Evolutionary conservation across 257 asterid species (phyloP).

Genomic region (Forsythia viridissima): DNA sequence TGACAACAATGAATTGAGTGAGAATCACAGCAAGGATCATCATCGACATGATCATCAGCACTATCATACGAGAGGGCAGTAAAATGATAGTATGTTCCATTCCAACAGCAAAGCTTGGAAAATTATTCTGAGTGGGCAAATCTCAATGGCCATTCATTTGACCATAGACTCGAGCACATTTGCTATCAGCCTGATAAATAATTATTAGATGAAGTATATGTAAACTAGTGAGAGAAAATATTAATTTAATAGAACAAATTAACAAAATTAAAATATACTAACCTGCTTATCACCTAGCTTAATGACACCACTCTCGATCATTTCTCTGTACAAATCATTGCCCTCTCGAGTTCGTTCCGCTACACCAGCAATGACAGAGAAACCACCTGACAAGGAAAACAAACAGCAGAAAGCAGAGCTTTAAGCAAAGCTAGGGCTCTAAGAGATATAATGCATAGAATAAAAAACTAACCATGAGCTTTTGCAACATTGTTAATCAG

Average conservation of each 20-base stretch:
- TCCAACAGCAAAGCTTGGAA: no score
- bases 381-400: constrained; percentile 73
- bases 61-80: no score
- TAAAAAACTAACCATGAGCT: constrained; percentile 74
- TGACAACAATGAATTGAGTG: no score
- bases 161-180: constrained; percentile 96
- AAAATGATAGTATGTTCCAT: no score
- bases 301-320: constrained; percentile 99
- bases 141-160: constrained; percentile 61
- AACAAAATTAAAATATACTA: constrained; percentile 9
- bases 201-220: not conserved
- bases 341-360: constrained; percentile 99
- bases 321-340: constrained; percentile 93
- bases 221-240: not conserved
- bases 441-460: not conserved
- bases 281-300: constrained; percentile 99
- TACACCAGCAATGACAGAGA: constrained; percentile 98
- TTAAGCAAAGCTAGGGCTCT: not conserved
- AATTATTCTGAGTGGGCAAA: no score
- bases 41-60: no score
- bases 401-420: constrained; percentile 12
- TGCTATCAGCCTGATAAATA: constrained; percentile 73
- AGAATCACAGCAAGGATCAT: no score
- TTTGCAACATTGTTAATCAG: constrained; percentile 91
- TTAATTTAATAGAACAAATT: not conserved